Percentiles rank a stretch among this genome's conserved stretches.
Evolutionary conservation across 2,329 filamentous ascomycete genomes (phyloP).

Genomic region (Fusarium sp.): DNA sequence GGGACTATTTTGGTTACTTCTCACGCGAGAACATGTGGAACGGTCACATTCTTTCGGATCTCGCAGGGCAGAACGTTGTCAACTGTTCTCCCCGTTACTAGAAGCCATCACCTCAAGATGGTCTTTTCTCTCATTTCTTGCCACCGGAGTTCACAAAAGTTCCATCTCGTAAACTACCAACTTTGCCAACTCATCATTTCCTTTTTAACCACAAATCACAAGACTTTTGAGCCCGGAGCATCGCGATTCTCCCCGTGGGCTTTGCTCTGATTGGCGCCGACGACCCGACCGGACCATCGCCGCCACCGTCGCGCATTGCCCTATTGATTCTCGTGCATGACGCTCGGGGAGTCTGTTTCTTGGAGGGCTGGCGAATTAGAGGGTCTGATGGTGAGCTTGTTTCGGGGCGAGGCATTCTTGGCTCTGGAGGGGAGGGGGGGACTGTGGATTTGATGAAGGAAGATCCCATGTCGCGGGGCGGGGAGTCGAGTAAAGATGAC

Average conservation of each 20-base stretch:
- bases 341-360: slow-evolving; percentile 28
- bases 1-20: slow-evolving; percentile 14
- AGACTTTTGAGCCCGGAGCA: neutral
- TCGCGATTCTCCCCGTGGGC: slow-evolving; percentile 29
- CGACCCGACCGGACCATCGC: slow-evolving; percentile 40
- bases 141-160: neutral
- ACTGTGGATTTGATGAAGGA: neutral
- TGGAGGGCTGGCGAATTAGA: slow-evolving; percentile 30
- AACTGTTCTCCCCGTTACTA: neutral
- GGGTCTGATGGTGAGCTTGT: slow-evolving; percentile 23
- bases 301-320: slow-evolving; percentile 37
- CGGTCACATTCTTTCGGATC: slow-evolving; percentile 31
- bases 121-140: neutral
- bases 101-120: neutral
- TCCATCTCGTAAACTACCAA: neutral
- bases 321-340: slow-evolving; percentile 38
- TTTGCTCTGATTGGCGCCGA: slow-evolving; percentile 33
- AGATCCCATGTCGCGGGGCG: neutral
- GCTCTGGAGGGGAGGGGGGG: neutral
- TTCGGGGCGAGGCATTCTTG: slow-evolving; percentile 9
- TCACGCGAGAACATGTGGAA: slow-evolving; percentile 15
- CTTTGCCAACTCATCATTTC: slow-evolving; percentile 5
- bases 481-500: neutral
- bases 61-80: slow-evolving; percentile 25
- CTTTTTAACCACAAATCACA: neutral